These are phyloP conservation scores for Mentha longifolia DNA, from an alignment of 257 asterid genomes.

Conservation along the genomic window DNA sequence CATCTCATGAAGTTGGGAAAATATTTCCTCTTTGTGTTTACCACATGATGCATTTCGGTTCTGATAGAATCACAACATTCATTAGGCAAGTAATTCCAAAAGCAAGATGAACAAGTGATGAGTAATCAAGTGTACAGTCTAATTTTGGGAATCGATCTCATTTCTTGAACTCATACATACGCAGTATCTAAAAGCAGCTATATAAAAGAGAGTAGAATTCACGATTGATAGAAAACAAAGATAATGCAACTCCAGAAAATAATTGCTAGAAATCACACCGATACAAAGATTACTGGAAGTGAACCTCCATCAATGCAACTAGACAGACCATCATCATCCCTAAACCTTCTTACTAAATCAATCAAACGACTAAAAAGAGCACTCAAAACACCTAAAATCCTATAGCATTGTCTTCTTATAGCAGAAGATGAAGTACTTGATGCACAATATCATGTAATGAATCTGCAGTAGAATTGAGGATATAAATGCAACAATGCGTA, in stretches of 20 bases:
- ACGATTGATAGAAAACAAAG: neutral
- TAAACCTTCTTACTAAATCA: slow-evolving; percentile 1
- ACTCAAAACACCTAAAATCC: neutral
- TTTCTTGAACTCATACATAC: slow-evolving; percentile 12
- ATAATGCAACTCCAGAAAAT: neutral
- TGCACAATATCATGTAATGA: neutral
- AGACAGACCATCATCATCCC: neutral
- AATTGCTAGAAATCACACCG: neutral
- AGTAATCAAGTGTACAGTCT: neutral
- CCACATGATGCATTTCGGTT: slow-evolving; percentile 92
- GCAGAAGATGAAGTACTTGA: neutral
- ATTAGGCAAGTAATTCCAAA: slow-evolving; percentile 29
- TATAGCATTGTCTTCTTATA: neutral
- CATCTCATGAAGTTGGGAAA: slow-evolving; percentile 74
- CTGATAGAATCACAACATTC: slow-evolving; percentile 47
- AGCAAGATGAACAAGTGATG: slow-evolving; percentile 5
- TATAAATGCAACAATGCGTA: neutral
- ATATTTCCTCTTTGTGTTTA: slow-evolving; percentile 76
- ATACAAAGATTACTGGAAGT: neutral
- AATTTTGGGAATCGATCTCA: neutral
- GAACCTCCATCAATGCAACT: slow-evolving; percentile 7
- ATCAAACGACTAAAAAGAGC: neutral
- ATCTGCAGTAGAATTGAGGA: neutral
- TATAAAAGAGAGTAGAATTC: neutral
- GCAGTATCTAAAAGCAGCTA: neutral